Base-by-base conservation (phyloP, 1,139 yeast species). In the Lodderomyces orthopsilosis region DNA sequence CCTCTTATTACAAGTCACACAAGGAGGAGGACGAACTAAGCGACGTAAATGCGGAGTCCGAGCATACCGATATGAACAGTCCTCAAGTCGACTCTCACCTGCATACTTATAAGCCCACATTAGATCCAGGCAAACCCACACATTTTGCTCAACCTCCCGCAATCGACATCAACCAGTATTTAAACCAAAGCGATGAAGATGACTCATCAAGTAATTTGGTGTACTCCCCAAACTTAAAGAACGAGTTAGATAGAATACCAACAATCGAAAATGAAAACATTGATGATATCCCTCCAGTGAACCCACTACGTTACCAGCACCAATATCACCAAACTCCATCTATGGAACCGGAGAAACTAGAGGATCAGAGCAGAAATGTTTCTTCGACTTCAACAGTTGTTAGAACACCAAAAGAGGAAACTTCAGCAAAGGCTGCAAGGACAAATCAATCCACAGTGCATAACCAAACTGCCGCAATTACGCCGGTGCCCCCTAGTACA, bases 71-170 rank as follows among this genome's bases (percentile, higher is more conserved):
- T 15, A 8, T 19, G 7, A 7, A 4, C 12, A 30, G n/a, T 15
- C 19, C 34, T 14, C 19, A 30, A 30, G 34, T 17, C 2, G 34
- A 30, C 19, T 7, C 14, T 8, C 19, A 14, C 3, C 34, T 30
- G 34, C 34, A 15, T 3, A 46, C 49, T 36, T 57, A 48, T 42
- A 53, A 52, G 41, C 43, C 63, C 14, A 66, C 68, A 7, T 58
- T 74, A 45, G 79, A 75, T 46, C 80, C 79, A 0, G 77, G 76
- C 0, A 65, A 65, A 41, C 68, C 65, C 18, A 15, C 39, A 12
- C 23, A 33, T 13, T 15, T 30, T 23, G 32, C 35, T 22, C 35
- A 43, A 15, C 43, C 48, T 7, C 34, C 40, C 19, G 40, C 44
- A 32, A 23, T 35, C 8, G 50, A 54, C 28, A 42, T 54, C 14